phyloP scores from a whole-genome alignment of 176 grass and related monocot species.

The Bromus sterilis region DNA sequence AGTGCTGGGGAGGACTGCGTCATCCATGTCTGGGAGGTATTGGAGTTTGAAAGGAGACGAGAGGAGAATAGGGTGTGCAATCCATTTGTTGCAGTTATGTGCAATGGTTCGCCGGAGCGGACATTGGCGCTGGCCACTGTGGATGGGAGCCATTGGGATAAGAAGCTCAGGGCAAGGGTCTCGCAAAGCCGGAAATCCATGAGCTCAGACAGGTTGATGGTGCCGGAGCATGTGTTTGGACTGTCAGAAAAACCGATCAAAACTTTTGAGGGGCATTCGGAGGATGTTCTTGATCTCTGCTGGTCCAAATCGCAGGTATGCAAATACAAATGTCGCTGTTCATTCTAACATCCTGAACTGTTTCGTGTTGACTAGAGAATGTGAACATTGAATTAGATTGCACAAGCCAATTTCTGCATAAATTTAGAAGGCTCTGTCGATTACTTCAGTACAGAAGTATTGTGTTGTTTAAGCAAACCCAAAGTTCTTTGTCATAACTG shows the following conservation, averaged over 20 bases:
- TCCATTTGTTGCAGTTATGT: slow-evolving; percentile 50
- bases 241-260: slow-evolving; percentile 73
- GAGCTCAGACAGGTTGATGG: slow-evolving; percentile 55
- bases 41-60: slow-evolving; percentile 42
- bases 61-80: slow-evolving; percentile 57
- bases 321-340: background rate
- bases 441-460: background rate
- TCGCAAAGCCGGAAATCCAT: slow-evolving; percentile 33
- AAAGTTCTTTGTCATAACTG: background rate
- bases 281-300: slow-evolving; percentile 94
- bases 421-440: background rate
- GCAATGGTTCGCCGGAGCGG: slow-evolving; percentile 51
- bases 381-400: background rate
- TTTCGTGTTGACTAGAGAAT: background rate
- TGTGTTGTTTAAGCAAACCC: background rate
- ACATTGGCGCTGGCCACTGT: slow-evolving; percentile 32
- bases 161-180: slow-evolving; percentile 53
- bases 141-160: slow-evolving; percentile 54
- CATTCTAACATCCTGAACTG: background rate
- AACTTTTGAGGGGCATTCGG: slow-evolving; percentile 68
- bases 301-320: slow-evolving; percentile 96
- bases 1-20: slow-evolving; percentile 89
- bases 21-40: slow-evolving; percentile 95
- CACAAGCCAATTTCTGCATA: background rate
- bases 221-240: slow-evolving; percentile 75